Conservation (phyloP, 805 yeast genomes). For the Candida oleophila region DNA sequence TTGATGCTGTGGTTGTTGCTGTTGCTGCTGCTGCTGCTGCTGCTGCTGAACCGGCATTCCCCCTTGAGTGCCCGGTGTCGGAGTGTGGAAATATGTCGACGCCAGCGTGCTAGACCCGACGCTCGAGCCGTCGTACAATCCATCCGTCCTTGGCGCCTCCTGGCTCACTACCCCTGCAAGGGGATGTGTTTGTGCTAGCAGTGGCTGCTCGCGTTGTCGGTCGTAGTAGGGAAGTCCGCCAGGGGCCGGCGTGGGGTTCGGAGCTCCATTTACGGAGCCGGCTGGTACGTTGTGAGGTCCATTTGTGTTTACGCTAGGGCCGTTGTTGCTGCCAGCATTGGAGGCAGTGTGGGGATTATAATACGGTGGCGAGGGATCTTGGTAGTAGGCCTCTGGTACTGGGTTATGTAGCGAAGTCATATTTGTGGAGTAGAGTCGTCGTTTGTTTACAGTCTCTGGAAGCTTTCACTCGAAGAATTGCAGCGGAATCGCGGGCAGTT, state of each 20-base stretch:
- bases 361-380: conserved; percentile 13
- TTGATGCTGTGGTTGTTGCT: conserved; percentile 1
- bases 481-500: too few species aligned
- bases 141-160: not conserved
- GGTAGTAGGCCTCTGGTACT: conserved; percentile 22
- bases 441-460: too few species aligned
- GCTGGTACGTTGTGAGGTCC: not conserved
- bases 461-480: too few species aligned
- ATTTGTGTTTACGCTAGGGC: not conserved
- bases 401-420: conserved; percentile 32
- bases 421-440: conserved; percentile 1
- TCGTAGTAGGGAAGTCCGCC: not conserved
- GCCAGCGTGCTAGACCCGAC: not conserved
- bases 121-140: conserved; percentile 1
- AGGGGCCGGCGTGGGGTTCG: not conserved
- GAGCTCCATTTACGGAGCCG: not conserved
- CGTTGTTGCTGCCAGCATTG: not conserved
- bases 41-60: not conserved
- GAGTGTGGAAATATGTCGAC: conserved; percentile 3
- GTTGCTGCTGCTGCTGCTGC: not conserved
- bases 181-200: not conserved
- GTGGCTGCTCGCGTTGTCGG: not conserved
- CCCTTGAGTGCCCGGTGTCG: not conserved
- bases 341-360: conserved; percentile 12
- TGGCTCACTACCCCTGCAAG: not conserved